Evolutionary conservation across 371 early-diverging fungal species (phyloP), one percentile per base, ranked within the genome.

Genomic region (Rhizomucor pusillus): DNA sequence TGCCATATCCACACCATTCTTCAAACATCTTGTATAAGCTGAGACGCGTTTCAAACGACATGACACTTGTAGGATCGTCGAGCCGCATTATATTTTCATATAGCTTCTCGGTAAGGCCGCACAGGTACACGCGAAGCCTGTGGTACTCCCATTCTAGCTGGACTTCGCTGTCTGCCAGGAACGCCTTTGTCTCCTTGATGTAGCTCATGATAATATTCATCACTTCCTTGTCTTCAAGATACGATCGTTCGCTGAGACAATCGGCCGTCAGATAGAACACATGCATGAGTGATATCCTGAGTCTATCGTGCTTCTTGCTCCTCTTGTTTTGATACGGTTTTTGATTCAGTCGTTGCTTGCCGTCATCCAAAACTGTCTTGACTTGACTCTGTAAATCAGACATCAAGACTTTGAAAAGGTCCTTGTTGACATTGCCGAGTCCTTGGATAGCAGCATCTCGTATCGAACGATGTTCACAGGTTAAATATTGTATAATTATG

Each of bases 1-100:
- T 71, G 1, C 96, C 95, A 60, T 89, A 85, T 1, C 97, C 92
- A 66, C 95, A 91, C 98, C 98, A 98, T 43, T 87, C 81, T 65
- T 94, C 95, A 74, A 95, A 88, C 59, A 94, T 77, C 54, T 81
- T 79, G 70, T 93, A 96, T 20, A 94, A 51, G 7, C 79, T 79
- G 6, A 85, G 59, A 33, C 97, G 80, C 0, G 86, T 79, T 47
- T 93, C 92, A 65, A 91, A 90, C 0, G 93, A 83, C 63, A 95
- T 87, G 53, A 75, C 63, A 0, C 63, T 45, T 3, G 81, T 74
- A 0, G 83, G 64, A 52, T 75, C 80, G 5, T 67, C 77, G 23
- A 71, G 47, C 13, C 52, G 52, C 61, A 76, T 79, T 5, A 92
- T 62, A 7, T 75, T 79, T 40, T 89, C 84, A 65, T 92, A 95